A percentile compares a stretch with the other conserved stretches of the same genome.
Conservation (phyloP, 108 stramenopile species). For the Nitzschia palea region DNA sequence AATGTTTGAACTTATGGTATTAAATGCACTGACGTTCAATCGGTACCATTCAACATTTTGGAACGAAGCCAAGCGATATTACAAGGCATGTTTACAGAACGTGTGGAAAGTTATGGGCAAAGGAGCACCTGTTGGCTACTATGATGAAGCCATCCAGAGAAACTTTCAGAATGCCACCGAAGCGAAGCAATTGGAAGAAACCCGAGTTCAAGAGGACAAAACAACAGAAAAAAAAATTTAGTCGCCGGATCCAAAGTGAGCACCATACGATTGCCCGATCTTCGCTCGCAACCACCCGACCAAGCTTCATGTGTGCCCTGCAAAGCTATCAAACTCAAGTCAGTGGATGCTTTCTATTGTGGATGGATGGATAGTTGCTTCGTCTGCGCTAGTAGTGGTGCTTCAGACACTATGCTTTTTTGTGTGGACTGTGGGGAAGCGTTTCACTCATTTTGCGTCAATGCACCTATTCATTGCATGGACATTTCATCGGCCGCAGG, state of each 20-base stretch:
- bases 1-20: slow-evolving; percentile 80
- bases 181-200: slow-evolving; percentile 50
- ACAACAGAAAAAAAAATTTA: slow-evolving; percentile 61
- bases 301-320: slow-evolving; percentile 58
- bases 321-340: slow-evolving; percentile 41
- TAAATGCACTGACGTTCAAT: slow-evolving; percentile 88
- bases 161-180: slow-evolving; percentile 44
- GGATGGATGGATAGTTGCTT: slow-evolving; percentile 71
- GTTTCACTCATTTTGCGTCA: slow-evolving; percentile 82
- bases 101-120: slow-evolving; percentile 50
- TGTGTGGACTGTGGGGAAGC: slow-evolving; percentile 92
- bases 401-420: slow-evolving; percentile 72
- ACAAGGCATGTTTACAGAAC: slow-evolving; percentile 36
- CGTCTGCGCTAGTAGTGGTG: slow-evolving; percentile 67
- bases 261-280: slow-evolving; percentile 38
- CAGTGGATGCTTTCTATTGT: slow-evolving; percentile 48
- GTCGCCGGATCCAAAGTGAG: slow-evolving; percentile 54
- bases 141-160: slow-evolving; percentile 39
- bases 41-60: slow-evolving; percentile 50
- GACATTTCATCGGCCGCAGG: slow-evolving; percentile 52
- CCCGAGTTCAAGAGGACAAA: slow-evolving; percentile 56
- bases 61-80: slow-evolving; percentile 67
- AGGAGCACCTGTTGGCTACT: slow-evolving; percentile 50
- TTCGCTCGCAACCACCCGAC: slow-evolving; percentile 44
- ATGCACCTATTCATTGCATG: slow-evolving; percentile 74